Conservation (phyloP, 2,329 filamentous ascomycete species). For the Gliomastix tumulicola region DNA sequence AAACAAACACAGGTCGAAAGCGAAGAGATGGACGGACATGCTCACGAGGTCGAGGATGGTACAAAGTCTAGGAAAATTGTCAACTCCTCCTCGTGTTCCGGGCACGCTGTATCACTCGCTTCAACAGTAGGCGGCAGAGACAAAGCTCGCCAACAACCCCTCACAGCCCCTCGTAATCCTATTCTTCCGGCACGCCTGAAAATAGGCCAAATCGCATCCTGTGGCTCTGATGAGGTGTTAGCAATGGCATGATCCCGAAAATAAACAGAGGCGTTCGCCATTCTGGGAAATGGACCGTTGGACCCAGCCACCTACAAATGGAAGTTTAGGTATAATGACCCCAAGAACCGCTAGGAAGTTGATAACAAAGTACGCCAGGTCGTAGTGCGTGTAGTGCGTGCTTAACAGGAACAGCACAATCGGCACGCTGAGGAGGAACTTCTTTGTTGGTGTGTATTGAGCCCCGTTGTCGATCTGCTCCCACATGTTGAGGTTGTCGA, state of each 20-base stretch:
- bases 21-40: too few species aligned
- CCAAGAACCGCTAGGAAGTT: constrained; percentile 89
- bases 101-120: too few species aligned
- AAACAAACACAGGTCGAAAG: too few species aligned
- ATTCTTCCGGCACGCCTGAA: constrained; percentile 60
- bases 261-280: too few species aligned
- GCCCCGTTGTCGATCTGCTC: constrained; percentile 99
- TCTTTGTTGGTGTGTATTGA: constrained; percentile 98
- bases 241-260: too few species aligned
- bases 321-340: constrained; percentile 93
- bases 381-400: constrained; percentile 98
- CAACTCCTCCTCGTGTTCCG: too few species aligned
- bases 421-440: constrained; percentile 91
- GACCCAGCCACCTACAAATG: constrained; percentile 67
- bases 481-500: constrained; percentile 99
- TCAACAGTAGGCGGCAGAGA: too few species aligned
- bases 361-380: constrained; percentile 92
- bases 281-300: too few species aligned
- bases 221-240: constrained; percentile 56
- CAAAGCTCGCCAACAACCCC: too few species aligned
- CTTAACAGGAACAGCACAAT: constrained; percentile 92
- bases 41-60: too few species aligned
- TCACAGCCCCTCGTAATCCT: constrained; percentile 8
- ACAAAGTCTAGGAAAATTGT: too few species aligned
- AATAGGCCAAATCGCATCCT: constrained; percentile 72